Percentiles rank a stretch among this genome's conserved stretches.
phyloP scores from a whole-genome alignment of 2,329 filamentous ascomycete genomes.

The Bimuria novae-zelandiae region DNA sequence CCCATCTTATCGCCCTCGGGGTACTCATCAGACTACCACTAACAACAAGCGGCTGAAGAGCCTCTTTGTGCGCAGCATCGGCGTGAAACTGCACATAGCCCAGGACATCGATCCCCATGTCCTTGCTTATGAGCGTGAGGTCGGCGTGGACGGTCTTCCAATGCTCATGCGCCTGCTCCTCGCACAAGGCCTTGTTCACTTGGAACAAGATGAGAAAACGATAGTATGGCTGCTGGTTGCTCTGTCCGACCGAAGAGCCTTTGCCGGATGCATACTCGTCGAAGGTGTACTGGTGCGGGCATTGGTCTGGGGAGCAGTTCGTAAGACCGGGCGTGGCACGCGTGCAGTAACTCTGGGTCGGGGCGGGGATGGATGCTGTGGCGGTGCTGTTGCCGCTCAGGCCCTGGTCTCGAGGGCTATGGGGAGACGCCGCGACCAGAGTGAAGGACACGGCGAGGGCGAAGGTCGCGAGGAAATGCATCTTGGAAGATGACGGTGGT shows the following conservation, averaged over 20 bases:
- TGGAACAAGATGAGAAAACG: conserved; percentile 7
- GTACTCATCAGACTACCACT: background rate
- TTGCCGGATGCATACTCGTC: background rate
- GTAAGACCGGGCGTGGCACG: background rate
- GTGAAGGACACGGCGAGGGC: background rate
- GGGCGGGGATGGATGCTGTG: background rate
- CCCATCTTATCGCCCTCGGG: too few relatives aligned
- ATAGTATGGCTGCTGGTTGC: conserved; percentile 5
- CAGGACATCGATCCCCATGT: conserved; percentile 8
- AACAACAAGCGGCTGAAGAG: conserved; percentile 7
- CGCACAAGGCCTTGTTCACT: background rate
- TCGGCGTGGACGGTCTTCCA: conserved; percentile 22
- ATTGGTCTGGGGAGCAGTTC: background rate
- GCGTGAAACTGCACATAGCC: conserved; percentile 23
- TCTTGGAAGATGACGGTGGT: background rate
- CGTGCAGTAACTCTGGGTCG: background rate
- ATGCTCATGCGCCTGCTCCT: conserved; percentile 8
- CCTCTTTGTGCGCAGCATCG: conserved; percentile 2
- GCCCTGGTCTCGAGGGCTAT: too few relatives aligned
- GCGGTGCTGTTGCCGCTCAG: background rate
- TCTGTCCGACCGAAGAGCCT: background rate
- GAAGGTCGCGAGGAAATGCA: background rate
- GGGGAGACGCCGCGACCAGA: background rate
- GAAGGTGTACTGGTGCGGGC: conserved; percentile 1
- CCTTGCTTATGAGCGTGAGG: conserved; percentile 9